Evolutionary conservation across 2,329 filamentous ascomycete species (phyloP), one percentile per base, ranked within the genome.

Genomic region (Cephalotrichum gorgonifer): DNA sequence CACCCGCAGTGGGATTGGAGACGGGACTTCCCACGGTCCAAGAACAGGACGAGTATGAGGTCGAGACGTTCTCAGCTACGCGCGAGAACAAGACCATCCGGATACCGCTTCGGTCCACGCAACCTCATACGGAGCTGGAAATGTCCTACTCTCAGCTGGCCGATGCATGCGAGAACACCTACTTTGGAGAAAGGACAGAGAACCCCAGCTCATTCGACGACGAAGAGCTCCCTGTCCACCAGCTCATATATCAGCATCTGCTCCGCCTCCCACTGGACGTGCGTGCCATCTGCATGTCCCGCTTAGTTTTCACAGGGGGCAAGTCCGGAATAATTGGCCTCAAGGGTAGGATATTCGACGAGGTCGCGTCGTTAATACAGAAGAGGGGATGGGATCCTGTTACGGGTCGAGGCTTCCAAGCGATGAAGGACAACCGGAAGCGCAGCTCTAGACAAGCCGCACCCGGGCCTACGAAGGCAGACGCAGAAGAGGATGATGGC

Each of bases 301-400:
- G 91, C 35, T 86, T 97, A 43, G 72, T 95, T 15, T 86, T 98
- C 59, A 85, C 84, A 0, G 93, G 93, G 28, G 88, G 88, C 2
- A 85, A 85, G 44, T 81, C 88, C 6, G 77, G 77, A 25, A 81
- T 96, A 8, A 76, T 90, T 1, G 93, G 93, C 1, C 68, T 98
- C 25, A 88, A 87, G 55, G 73, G 76, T 23, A 80, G 91, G 25
- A 75, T 95, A 33, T 66, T 95, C 28, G 77, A 85, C 50, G 90
- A 97, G 57, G 67, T 97, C 1, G 74, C 76, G 4, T 65, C 69
- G 1, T 68, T 95, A 1, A 74, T 93, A 5, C 71, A 81, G 15
- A 69, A 74, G 42, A 72, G 81, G 53, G 86, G 88, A 6, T 97
- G 91, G 88, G 81, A 87, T 56, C 73, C 79, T 0, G 81, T 95